Percentiles rank a stretch among this genome's conserved stretches.
phyloP scores from a whole-genome alignment of 2,329 filamentous ascomycete genomes.

The Epichloe sp. region DNA sequence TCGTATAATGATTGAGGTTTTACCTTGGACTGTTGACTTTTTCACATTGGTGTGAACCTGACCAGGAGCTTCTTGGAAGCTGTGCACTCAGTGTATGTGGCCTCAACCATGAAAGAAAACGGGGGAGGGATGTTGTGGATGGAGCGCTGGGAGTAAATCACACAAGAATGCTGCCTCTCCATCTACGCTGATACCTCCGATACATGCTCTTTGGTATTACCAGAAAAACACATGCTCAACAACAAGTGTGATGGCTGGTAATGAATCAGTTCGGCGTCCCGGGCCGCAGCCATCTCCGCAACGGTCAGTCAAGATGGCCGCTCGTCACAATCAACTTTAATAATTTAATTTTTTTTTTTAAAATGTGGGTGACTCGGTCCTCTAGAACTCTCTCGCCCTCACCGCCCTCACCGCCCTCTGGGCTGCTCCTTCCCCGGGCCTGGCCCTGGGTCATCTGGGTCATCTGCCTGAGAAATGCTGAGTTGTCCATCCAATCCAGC shows the following conservation, averaged over 20 bases:
- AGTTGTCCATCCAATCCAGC: constrained; percentile 14
- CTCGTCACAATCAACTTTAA: background rate
- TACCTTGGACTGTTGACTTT: no score
- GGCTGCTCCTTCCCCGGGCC: constrained; percentile 1
- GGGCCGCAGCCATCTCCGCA: background rate
- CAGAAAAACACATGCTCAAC: background rate
- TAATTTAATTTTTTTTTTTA: background rate
- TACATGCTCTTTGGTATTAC: no score
- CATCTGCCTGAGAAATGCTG: constrained; percentile 24
- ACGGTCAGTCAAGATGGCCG: background rate
- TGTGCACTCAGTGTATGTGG: no score
- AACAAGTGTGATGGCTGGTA: background rate
- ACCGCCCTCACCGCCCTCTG: background rate
- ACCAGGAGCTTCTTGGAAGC: no score
- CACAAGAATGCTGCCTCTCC: no score
- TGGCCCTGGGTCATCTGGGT: constrained; percentile 12
- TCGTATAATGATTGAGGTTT: no score
- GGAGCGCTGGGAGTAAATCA: no score
- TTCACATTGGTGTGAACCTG: no score
- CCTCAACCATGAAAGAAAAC: no score
- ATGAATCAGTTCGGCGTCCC: background rate
- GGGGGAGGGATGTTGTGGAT: no score
- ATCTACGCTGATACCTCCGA: no score
- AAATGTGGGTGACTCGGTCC: background rate
- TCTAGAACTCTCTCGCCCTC: background rate